Percentiles rank a stretch among this genome's conserved stretches.
Evolutionary conservation across 2,329 filamentous ascomycete species (phyloP).

Genomic region (Zymoseptoria brevis): DNA sequence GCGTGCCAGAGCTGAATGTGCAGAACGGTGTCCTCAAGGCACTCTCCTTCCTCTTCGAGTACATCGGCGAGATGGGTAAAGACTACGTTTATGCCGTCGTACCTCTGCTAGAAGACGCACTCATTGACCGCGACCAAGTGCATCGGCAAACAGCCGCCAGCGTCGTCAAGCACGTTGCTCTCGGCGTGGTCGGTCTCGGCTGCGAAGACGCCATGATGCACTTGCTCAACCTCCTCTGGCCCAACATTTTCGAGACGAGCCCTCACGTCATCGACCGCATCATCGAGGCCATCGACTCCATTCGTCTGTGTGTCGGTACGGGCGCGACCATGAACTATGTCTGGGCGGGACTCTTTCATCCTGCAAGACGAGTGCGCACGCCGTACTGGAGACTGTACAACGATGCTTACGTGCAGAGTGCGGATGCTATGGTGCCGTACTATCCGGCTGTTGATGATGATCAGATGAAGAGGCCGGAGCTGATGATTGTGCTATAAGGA

Average conservation of each 20-base stretch:
- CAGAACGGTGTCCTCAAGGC: constrained; percentile 98
- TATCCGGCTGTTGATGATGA: constrained; percentile 84
- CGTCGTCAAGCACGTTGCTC: constrained; percentile 94
- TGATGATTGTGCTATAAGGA: constrained; percentile 17
- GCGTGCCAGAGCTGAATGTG: constrained; percentile 95
- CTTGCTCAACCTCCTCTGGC: constrained; percentile 89
- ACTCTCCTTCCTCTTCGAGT: constrained; percentile 94
- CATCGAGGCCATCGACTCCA: constrained; percentile 92
- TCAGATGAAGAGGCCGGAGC: constrained; percentile 57
- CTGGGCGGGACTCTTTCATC: constrained; percentile 95
- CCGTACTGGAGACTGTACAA: constrained; percentile 98
- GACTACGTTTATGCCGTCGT: constrained; percentile 99
- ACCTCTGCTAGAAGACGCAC: constrained; percentile 86
- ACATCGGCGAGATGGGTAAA: constrained; percentile 98
- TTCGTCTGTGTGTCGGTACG: constrained; percentile 85
- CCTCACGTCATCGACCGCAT: constrained; percentile 98
- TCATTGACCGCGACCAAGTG: constrained; percentile 96
- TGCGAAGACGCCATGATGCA: constrained; percentile 99
- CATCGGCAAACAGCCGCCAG: constrained; percentile 93
- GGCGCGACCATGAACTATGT: constrained; percentile 96
- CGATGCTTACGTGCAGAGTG: constrained; percentile 87
- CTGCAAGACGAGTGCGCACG: constrained; percentile 83
- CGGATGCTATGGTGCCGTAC: constrained; percentile 92
- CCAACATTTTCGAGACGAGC: constrained; percentile 94
- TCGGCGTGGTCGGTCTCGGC: constrained; percentile 93